Base-by-base conservation (phyloP, 768 basidiomycete species). In the Amanita rubescens region DNA sequence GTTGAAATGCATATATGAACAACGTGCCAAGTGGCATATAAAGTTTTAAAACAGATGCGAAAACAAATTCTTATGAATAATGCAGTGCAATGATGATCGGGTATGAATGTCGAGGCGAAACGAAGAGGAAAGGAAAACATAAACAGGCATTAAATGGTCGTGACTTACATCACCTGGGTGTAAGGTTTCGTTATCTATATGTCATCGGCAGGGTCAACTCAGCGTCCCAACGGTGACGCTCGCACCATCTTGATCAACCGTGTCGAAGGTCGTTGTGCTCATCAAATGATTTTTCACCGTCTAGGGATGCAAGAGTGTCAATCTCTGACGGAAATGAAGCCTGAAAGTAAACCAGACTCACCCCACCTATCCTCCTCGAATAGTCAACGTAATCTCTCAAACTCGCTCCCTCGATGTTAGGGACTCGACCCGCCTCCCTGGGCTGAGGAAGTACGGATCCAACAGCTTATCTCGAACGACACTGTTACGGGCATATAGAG, bases 311-410 rank as follows among this genome's bases (percentile, higher is more conserved):
- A 53, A 9, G 5, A 17, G 17, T 11, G 3, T 15, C 24, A 47
- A 22, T 17, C 17, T 10, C 11, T 27, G 45, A n/a, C 4, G 15
- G 14, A 41, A 12, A 38, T 39, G 17, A 7, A 37, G 22, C n/a
- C n/a, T 51, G 24, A 24, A n/a, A 24, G 6, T 9, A 39, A 27
- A 17, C 1, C 22, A 3, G 0, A 58, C 67, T 19, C 52, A 70
- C 67, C 50, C 65, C 68, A 39, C 61, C 64, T 30, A 72, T 70
- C 15, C 70, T 69, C 44, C 71, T 61, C 27, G 70, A 67, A 56
- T 73, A 73, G 51, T 73, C 72, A 42, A 71, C 67, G 55, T 73
- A 56, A 57, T 73, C 72, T 41, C 71, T 63, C 45, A 73, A 60
- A 62, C 72, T 73, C 33, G 65, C 24, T 60, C 55, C 58, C 68